Conservation (phyloP, 805 yeast genomes). For the Limtongia smithiae region DNA sequence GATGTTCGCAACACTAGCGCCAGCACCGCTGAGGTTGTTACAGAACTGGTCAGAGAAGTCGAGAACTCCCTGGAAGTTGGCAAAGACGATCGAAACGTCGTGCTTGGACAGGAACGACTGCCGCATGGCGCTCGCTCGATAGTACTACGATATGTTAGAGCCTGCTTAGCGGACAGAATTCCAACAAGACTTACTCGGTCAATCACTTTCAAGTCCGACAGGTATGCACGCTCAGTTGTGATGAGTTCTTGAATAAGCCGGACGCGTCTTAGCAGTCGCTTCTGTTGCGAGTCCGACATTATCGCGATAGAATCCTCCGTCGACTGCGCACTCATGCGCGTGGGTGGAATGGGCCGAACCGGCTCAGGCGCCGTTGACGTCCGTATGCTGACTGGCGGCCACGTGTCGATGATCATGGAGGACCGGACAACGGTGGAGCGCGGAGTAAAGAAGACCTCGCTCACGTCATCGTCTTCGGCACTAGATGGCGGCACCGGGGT, state of each 20-base stretch:
- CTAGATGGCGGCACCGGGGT: background rate
- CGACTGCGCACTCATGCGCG: background rate
- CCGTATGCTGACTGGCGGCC: too few species aligned
- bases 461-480: background rate
- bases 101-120: slow-evolving; percentile 36
- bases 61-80: slow-evolving; percentile 34
- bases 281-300: slow-evolving; percentile 13
- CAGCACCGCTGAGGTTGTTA: slow-evolving; percentile 27
- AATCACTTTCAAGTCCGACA: slow-evolving; percentile 39
- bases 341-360: too few species aligned
- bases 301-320: background rate
- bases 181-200: slow-evolving; percentile 29
- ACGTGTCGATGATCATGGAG: too few species aligned
- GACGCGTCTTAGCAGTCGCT: slow-evolving; percentile 29
- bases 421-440: background rate
- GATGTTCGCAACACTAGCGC: slow-evolving; percentile 19
- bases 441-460: background rate
- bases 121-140: slow-evolving; percentile 30
- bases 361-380: too few species aligned
- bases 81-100: slow-evolving; percentile 36
- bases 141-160: slow-evolving; percentile 8
- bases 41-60: slow-evolving; percentile 36
- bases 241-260: slow-evolving; percentile 40
- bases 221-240: slow-evolving; percentile 39
- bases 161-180: slow-evolving; percentile 29